Evolutionary conservation across 768 basidiomycete genomes (phyloP), one percentile per base, ranked within the genome.

Genomic region (Mycena albidolilacea): DNA sequence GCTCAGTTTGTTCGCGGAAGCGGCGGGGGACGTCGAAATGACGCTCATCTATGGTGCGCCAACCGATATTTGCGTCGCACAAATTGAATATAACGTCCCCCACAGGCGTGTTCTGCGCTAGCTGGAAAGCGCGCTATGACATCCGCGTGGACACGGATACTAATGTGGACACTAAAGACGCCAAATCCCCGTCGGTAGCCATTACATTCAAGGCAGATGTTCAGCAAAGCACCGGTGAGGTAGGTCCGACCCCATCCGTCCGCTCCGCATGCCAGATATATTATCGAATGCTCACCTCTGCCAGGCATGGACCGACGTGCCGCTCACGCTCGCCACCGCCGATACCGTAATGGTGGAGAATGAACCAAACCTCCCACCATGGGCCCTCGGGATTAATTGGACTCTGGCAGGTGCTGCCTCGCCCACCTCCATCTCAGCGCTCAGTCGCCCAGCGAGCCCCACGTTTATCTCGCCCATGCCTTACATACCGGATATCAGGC

Each of bases 1-100:
- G 30, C 30, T 57, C 55, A 30, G 55, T 35, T 10, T 57, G 9
- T 57, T 57, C 30, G 55, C 55, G 55, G 12, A 57, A 17, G 4
- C 55, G 55, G 55, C 30, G 30, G 55, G 55, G 35, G 55, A 35
- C 35, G 55, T 57, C 30, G 30, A 57, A 37, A 57, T 57, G 15
- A 30, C 55, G 30, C 30, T 57, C 30, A 57, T 57, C 6, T 57
- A 57, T 57, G 55, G 55, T 57, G 55, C 35, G 15, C n/a, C 50
- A 52, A n/a, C 50, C 50, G n/a, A 52, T 21, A 52, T 57, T 57
- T 35, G 54, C 54, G 23, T 57, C 55, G 55, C 50, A 52, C 50
- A 7, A 52, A 52, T 52, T 52, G 50, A 23, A 52, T 52, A 19
- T 52, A 52, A 52, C 7, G 50, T 52, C 50, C 50, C 50, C 19